A percentile compares a stretch with the other conserved stretches of the same genome.
Evolutionary conservation across 805 yeast genomes (phyloP).

Genomic region (Komagataella populi): DNA sequence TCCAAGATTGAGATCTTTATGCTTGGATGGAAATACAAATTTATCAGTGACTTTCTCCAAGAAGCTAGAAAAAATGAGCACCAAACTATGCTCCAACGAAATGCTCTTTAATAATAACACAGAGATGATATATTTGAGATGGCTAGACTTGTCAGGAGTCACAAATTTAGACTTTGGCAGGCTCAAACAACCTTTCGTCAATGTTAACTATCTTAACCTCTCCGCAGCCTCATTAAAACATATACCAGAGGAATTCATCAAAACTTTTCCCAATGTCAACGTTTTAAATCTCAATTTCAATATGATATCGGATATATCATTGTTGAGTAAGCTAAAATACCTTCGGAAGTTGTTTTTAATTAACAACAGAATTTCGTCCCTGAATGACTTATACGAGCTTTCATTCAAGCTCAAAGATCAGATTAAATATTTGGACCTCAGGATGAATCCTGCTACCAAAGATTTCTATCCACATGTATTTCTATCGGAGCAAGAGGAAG

Average conservation of each 20-base stretch:
- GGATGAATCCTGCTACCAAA: slow-evolving; percentile 34
- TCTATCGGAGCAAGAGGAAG: slow-evolving; percentile 23
- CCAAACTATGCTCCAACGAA: slow-evolving; percentile 19
- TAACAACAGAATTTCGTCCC: slow-evolving; percentile 27
- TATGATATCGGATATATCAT: slow-evolving; percentile 20
- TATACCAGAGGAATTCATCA: slow-evolving; percentile 23
- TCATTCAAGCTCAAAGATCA: slow-evolving; percentile 17
- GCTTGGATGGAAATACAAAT: slow-evolving; percentile 26
- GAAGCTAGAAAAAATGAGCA: slow-evolving; percentile 27
- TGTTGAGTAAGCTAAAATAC: slow-evolving; percentile 18
- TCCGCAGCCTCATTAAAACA: slow-evolving; percentile 29
- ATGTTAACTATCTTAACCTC: slow-evolving; percentile 25
- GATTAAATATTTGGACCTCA: slow-evolving; percentile 27
- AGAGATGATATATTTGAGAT: not conserved
- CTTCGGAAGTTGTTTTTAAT: slow-evolving; percentile 27
- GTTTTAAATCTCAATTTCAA: slow-evolving; percentile 40
- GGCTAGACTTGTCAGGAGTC: not conserved
- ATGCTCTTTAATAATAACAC: slow-evolving; percentile 3
- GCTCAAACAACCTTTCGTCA: slow-evolving; percentile 13
- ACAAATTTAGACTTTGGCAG: not conserved
- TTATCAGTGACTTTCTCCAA: slow-evolving; percentile 18
- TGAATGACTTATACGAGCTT: slow-evolving; percentile 19
- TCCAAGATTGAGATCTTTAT: slow-evolving; percentile 26
- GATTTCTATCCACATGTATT: slow-evolving; percentile 40
- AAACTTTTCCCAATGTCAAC: slow-evolving; percentile 29